Evolutionary conservation across 1,284 basidiomycete genomes (phyloP), one percentile per base, ranked within the genome.

Genomic region (Flammula alnicola): DNA sequence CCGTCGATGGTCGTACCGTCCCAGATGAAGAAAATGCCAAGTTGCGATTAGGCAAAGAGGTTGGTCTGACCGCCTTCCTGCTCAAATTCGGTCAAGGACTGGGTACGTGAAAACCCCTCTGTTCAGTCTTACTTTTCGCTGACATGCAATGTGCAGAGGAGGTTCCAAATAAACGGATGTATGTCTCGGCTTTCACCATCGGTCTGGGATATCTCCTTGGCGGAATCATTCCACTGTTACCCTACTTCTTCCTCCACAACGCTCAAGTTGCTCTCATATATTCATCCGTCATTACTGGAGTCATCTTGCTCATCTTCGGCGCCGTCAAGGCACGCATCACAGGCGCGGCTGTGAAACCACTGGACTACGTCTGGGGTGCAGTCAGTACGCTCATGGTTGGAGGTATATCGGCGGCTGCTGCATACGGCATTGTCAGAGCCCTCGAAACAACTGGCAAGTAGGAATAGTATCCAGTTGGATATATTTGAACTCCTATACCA

Each of bases 21-120:
- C 59, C 52, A 5, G 77, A 82, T 52, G 77, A 79, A 49, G 83
- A 86, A 58, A 72, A 65, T 10, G 65, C 68, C 20, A 68, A 73
- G 22, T 68, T 86, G 38, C 76, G 78, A 51, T 87, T 85, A 80
- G 83, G 81, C 54, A 80, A 83, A 44, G 84, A 88, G 38, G 81
- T 89, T 53, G 94, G 93, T 0, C 68, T 97, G 43, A 95, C 94
- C 0, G 84, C 93, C 2, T 98, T 98, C 74, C 72, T 97, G 61
- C 80, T 97, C 60, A 95, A 93, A 70, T 97, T 97, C 61, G 93
- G 94, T 25, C 89, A 93, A 67, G 91, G 93, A 17, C 68, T 96
- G 55, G 88, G 88, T 88, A 61, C 53, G 84, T 74, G n/a, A 4
- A 31, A 11, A n/a, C n/a, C 20, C 19, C 49, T 49, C 23, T 17